Conservation (phyloP, 2,329 filamentous ascomycete species). For the Diaporthe citrichinensis region DNA sequence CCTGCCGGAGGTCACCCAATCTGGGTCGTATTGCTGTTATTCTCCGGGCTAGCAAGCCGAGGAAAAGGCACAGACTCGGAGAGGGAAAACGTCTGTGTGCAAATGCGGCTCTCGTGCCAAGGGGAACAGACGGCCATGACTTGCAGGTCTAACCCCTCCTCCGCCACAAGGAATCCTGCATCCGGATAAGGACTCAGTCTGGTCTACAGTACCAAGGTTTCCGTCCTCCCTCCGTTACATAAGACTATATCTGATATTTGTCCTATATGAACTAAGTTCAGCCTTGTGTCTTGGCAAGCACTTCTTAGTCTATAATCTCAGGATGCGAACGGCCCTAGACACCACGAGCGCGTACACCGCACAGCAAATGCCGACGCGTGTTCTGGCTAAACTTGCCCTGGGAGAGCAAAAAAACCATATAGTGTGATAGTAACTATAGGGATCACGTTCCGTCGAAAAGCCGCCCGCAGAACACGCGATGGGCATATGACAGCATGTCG, state of each 20-base stretch:
- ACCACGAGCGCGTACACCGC: slow-evolving; percentile 5
- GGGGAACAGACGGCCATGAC: not conserved
- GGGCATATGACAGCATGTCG: not conserved
- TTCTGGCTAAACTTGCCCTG: slow-evolving; percentile 18
- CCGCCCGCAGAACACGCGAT: not conserved
- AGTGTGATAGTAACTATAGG: slow-evolving; percentile 12
- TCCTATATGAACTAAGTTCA: slow-evolving; percentile 12
- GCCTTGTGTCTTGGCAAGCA: slow-evolving; percentile 25
- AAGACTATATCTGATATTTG: slow-evolving; percentile 22
- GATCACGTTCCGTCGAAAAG: slow-evolving; percentile 21
- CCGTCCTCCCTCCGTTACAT: not conserved
- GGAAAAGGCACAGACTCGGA: slow-evolving; percentile 11
- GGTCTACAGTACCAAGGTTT: not conserved
- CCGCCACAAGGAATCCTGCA: slow-evolving; percentile 11
- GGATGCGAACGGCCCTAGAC: slow-evolving; percentile 4
- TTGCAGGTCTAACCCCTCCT: slow-evolving; percentile 10
- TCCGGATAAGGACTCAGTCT: not conserved
- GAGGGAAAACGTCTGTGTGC: slow-evolving; percentile 35
- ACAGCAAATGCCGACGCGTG: slow-evolving; percentile 3
- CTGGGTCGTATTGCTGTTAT: slow-evolving; percentile 27
- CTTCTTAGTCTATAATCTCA: not conserved
- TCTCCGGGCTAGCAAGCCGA: slow-evolving; percentile 31
- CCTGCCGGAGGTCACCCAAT: slow-evolving; percentile 18
- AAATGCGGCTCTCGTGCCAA: slow-evolving; percentile 34
- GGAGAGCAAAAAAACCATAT: not conserved